Evolutionary conservation across 2,329 filamentous ascomycete species (phyloP).

Genomic region (Aspergillus alliaceus): DNA sequence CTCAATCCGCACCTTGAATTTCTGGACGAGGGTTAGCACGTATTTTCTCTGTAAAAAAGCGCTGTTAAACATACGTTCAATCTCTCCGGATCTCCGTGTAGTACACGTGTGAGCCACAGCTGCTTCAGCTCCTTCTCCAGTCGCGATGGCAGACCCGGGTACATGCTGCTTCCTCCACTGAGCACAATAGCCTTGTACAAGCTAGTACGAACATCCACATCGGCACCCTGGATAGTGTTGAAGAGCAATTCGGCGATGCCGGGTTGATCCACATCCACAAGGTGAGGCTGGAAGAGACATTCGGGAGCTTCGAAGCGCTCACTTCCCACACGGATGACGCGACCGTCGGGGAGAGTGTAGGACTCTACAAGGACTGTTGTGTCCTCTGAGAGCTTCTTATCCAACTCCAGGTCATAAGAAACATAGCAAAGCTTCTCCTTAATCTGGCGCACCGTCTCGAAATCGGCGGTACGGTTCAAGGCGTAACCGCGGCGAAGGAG

Average conservation of each 20-base stretch:
- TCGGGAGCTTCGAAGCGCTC: slow-evolving; percentile 98
- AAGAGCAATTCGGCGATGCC: slow-evolving; percentile 97
- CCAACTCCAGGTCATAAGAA: slow-evolving; percentile 93
- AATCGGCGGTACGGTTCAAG: slow-evolving; percentile 96
- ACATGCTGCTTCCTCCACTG: slow-evolving; percentile 98
- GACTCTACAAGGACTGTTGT: slow-evolving; percentile 96
- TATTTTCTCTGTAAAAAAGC: not conserved
- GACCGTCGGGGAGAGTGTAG: slow-evolving; percentile 94
- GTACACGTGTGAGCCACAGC: slow-evolving; percentile 89
- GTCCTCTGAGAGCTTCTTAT: slow-evolving; percentile 94
- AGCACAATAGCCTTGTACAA: slow-evolving; percentile 97
- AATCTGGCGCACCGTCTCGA: slow-evolving; percentile 98
- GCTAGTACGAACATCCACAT: slow-evolving; percentile 90
- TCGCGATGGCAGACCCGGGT: slow-evolving; percentile 88
- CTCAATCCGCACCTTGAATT: slow-evolving; percentile 99
- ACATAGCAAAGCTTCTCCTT: slow-evolving; percentile 99
- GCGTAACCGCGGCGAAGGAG: slow-evolving; percentile 92
- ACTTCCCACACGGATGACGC: slow-evolving; percentile 92
- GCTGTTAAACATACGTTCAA: slow-evolving; percentile 59
- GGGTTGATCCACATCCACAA: slow-evolving; percentile 95
- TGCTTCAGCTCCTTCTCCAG: slow-evolving; percentile 99
- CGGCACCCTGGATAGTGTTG: slow-evolving; percentile 95
- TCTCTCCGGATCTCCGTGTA: slow-evolving; percentile 88
- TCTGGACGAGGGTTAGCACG: slow-evolving; percentile 49
- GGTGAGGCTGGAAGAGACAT: slow-evolving; percentile 96